Base-by-base conservation (phyloP, 345 rosid genomes). In the Angophora floribunda region DNA sequence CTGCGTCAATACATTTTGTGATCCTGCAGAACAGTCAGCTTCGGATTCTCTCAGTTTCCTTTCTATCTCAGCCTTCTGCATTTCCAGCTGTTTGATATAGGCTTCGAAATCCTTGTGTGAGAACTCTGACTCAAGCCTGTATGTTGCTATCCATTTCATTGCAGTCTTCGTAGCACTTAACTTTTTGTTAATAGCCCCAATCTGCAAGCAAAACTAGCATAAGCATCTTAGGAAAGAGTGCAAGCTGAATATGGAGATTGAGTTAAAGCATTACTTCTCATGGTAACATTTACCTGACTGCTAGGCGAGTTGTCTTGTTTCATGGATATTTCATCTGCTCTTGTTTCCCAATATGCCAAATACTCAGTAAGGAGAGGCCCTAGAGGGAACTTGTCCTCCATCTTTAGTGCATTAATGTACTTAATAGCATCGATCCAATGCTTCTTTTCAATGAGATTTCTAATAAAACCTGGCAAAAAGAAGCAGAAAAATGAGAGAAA, bases 381-480 rank as follows among this genome's bases (percentile, higher is more conserved):
- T 9, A 93, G 79, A 47, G 91, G 85, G 86, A 88, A 90, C 84
- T 88, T 88, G 51, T 90, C 92, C 53, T 63, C 88, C 41, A 90
- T 82, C 75, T 90, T 86, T 88, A 91, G 88, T 6, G 92, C 89
- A 88, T 89, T 90, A 41, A 92, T 90, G 86, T 91, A 90, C 88
- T 75, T 86, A 47, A 89, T 41, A 45, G 94, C 93, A 63, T 90
- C 89, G 5, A 89, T 16, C 52, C 63, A 86, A 87, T 90, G 67
- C 41, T 88, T 90, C 86, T 88, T 90, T 45, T 12, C n/a, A 45
- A 91, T 80, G 22, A 93, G 94, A 55, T 78, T 86, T 51, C 45
- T 19, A 82, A 92, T 87, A 55, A 93, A 89, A 65, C 86, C 96
- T 94, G 91, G 85, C 15, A 82, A 85, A 87, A 13, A 53, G 65